phyloP scores from a whole-genome alignment of 805 yeast species.

The Yarrowia sp. region DNA sequence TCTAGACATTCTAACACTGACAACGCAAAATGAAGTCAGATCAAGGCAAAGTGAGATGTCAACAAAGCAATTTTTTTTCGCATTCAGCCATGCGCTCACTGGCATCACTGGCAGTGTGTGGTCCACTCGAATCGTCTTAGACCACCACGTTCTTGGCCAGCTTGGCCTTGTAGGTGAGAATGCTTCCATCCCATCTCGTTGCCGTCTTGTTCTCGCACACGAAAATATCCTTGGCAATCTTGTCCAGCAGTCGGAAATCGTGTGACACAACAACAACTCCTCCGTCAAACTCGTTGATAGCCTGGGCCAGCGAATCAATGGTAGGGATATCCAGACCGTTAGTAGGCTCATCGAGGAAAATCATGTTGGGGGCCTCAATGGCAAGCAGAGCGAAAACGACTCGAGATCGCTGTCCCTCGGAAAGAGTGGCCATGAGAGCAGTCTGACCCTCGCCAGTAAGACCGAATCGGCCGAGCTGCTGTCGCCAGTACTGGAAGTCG shows the following conservation, averaged over 20 bases:
- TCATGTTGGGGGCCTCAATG: slow-evolving; percentile 91
- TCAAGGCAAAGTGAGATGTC: no score
- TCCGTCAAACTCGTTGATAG: slow-evolving; percentile 92
- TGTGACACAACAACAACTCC: slow-evolving; percentile 99
- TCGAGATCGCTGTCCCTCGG: slow-evolving; percentile 99
- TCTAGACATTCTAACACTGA: no score
- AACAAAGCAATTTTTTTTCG: no score
- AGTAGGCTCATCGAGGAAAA: slow-evolving; percentile 98
- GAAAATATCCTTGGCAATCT: slow-evolving; percentile 95
- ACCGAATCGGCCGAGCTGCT: slow-evolving; percentile 97
- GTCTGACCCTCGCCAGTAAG: slow-evolving; percentile 99
- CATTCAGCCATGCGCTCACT: no score
- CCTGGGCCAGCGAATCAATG: slow-evolving; percentile 96
- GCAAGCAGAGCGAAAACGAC: slow-evolving; percentile 97
- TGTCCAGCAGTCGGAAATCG: slow-evolving; percentile 97
- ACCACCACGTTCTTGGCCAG: slow-evolving; percentile 79
- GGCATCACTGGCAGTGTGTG: neutral
- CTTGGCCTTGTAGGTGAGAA: slow-evolving; percentile 90
- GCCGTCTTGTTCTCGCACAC: slow-evolving; percentile 96
- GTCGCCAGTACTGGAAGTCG: slow-evolving; percentile 96
- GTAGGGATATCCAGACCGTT: slow-evolving; percentile 99
- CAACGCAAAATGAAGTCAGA: no score
- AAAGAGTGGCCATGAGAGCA: slow-evolving; percentile 96
- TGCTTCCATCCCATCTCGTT: slow-evolving; percentile 94
- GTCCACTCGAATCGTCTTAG: slow-evolving; percentile 26